These are phyloP conservation scores for Platanthera guangdongensis DNA, from an alignment of 106 monocot genomes.

Conservation along the genomic window DNA sequence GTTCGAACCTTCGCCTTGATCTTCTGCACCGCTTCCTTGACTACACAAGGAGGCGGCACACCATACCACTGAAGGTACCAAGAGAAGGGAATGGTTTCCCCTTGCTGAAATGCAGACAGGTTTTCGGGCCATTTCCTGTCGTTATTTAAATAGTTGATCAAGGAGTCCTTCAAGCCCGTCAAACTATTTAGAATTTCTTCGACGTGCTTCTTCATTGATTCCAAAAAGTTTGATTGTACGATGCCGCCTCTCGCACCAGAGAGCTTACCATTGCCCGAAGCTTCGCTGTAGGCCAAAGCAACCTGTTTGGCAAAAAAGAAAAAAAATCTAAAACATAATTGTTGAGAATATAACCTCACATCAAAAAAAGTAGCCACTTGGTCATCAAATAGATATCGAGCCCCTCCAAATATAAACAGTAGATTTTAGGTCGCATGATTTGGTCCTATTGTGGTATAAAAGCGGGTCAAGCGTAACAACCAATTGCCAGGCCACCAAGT, in stretches of 20 bases:
- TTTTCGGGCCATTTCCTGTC: constrained; percentile 37
- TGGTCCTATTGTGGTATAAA: too few species aligned
- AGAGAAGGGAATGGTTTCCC: constrained; percentile 42
- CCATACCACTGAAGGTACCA: constrained; percentile 92
- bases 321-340: background rate
- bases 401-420: too few species aligned
- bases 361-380: too few species aligned
- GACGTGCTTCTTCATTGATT: constrained; percentile 64
- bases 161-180: constrained; percentile 12
- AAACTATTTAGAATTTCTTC: constrained; percentile 50
- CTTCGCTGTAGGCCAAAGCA: constrained; percentile 80
- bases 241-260: constrained; percentile 35
- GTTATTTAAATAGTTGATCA: constrained; percentile 37
- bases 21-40: constrained; percentile 39
- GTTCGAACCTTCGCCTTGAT: constrained; percentile 24
- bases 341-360: too few species aligned
- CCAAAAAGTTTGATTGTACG: constrained; percentile 61
- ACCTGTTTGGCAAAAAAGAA: constrained; percentile 36
- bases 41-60: constrained; percentile 41
- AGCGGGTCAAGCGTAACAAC: too few species aligned
- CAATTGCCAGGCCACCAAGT: too few species aligned
- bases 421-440: too few species aligned
- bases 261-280: constrained; percentile 46
- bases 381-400: too few species aligned
- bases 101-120: constrained; percentile 8